Base-by-base conservation (phyloP, 2,329 filamentous ascomycete genomes). In the Xylariales sp. region DNA sequence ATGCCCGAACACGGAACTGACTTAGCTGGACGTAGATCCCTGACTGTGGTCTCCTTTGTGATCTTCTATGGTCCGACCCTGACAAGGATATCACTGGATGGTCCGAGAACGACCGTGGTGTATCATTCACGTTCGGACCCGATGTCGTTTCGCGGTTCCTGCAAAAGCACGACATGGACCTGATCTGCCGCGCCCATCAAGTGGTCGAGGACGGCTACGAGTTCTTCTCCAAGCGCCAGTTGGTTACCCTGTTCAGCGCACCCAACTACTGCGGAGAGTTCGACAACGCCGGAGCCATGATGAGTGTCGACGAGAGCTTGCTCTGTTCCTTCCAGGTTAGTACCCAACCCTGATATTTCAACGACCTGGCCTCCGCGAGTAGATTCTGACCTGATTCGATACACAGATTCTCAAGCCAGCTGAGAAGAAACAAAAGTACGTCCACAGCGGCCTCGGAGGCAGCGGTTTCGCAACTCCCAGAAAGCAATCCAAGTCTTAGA, bases 351-450 rank as follows among this genome's bases (percentile, higher is more conserved):
- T 6, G 3, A 21, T 8, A 10, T 12, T 31, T 5, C n/a, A n/a
- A n/a, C n/a, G n/a, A n/a, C n/a, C n/a, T n/a, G n/a, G n/a, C n/a
- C n/a, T n/a, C n/a, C n/a, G n/a, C n/a, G n/a, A n/a, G n/a, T n/a
- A n/a, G n/a, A n/a, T n/a, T n/a, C n/a, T n/a, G n/a, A n/a, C n/a
- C n/a, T n/a, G n/a, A n/a, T n/a, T n/a, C n/a, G n/a, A n/a, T n/a
- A n/a, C 18, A 40, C 20, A 95, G 88, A 97, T 98, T 64, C 78
- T 98, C 74, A 98, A 97, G 77, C 93, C 93, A 62, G 93, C 93
- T 69, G 93, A 98, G 81, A 98, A 98, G 84, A 98, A 98, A 84
- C 91, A 96, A 88, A 97, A 97, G 90, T 97, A 95, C 77, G 90
- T 94, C 64, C 78, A 82, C 73, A 76, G 75, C 72, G 76, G 78